Base-by-base conservation (phyloP, 192 early-diverging fungal species). In the Diversispora epigaea region DNA sequence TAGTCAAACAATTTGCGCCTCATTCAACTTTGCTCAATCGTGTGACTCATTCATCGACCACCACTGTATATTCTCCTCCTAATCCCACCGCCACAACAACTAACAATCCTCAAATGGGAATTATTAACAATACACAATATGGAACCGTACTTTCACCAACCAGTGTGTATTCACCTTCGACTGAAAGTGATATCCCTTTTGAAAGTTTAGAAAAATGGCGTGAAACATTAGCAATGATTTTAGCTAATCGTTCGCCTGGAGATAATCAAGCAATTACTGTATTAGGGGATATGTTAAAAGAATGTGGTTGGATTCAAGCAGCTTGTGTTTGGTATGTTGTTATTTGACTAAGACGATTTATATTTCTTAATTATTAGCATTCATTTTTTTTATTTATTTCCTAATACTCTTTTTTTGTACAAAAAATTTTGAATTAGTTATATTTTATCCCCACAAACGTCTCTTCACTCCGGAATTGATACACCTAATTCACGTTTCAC, bases 221-320 rank as follows among this genome's bases (percentile, higher is more conserved):
- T 47, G 87, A 89, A 21, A 87, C 89, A 2, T 72, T 96, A 8
- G 82, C 84, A 22, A 83, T 96, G 75, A 90, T 97, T 65, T 80
- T 97, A 10, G 89, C 93, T 10, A 99, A 99, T 82, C 86, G 93
- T 41, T 91, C 92, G 3, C 83, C 89, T 4, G 89, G 89, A 3
- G 93, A 94, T 76, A 75, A 83, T 43, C 84, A 77, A 1, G 91
- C 89, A 4, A 88, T 99, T 44, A 81, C 89, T 49, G 83, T 78
- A 4, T 77, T 97, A n/a, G 95, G 95, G 14, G 95, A 99, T 79
- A 77, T 83, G 14, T 78, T 98, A 54, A 77, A 77, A 70, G 79
- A 79, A 55, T 78, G 79, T 43, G 86, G 87, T 4, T 82, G 85
- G 77, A 76, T 79, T 10, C 72, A 83, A 40, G 88, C 92, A 8